phyloP scores from a whole-genome alignment of 345 rosid genomes.

The Euphorbia lathyris region DNA sequence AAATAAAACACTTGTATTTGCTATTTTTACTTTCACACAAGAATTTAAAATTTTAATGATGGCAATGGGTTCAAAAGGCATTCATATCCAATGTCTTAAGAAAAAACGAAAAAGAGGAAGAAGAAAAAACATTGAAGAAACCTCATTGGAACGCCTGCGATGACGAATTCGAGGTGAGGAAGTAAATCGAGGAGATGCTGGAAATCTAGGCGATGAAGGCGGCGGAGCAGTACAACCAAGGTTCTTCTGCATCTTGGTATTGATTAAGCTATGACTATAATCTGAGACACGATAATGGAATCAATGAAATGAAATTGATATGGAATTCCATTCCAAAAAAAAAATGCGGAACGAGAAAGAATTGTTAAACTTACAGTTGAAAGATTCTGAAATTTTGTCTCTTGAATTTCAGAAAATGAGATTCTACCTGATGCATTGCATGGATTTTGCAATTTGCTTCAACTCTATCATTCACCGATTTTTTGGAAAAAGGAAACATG shows the following conservation, averaged over 20 bases:
- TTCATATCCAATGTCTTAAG: no score
- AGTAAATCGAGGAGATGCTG: no score
- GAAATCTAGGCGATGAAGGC: no score
- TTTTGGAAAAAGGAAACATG: background rate
- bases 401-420: background rate
- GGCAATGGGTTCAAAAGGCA: no score
- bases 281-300: background rate
- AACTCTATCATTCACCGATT: background rate
- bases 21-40: no score
- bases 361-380: no score
- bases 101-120: no score
- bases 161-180: conserved; percentile 12
- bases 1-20: no score
- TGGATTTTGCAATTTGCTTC: background rate
- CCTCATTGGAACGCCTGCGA: conserved; percentile 23
- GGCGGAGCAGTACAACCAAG: background rate
- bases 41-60: no score
- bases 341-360: background rate
- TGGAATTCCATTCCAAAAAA: background rate
- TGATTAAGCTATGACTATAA: background rate
- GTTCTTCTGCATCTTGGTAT: background rate
- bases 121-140: background rate
- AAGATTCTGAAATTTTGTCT: background rate
- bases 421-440: background rate
- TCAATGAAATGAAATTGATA: background rate